Evolutionary conservation across 306 rosid species (phyloP).

Genomic region (Boehmeria nivea): DNA sequence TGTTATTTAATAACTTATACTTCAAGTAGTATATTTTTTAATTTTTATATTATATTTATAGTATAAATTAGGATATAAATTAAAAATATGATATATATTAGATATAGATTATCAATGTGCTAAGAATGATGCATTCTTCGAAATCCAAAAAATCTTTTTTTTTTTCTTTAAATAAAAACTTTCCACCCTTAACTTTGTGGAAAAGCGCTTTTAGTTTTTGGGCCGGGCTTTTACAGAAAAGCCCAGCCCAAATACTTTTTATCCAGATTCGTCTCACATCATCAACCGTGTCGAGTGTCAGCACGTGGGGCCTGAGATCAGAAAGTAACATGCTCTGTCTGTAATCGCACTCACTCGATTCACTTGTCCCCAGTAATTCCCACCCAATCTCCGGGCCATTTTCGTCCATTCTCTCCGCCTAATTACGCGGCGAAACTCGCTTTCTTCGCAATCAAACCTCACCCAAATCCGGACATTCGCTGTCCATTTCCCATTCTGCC

Average conservation of each 20-base stretch:
- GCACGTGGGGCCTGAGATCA: constrained; percentile 19
- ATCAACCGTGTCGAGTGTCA: background rate
- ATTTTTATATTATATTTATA: too few species aligned
- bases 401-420: background rate
- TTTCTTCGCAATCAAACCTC: background rate
- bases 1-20: too few species aligned
- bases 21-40: too few species aligned
- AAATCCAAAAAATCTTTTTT: too few species aligned
- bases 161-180: too few species aligned
- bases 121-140: too few species aligned
- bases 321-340: constrained; percentile 18
- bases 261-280: background rate
- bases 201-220: background rate
- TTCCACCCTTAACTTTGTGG: too few species aligned
- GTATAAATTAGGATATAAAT: too few species aligned
- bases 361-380: constrained; percentile 24
- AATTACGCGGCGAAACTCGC: constrained; percentile 30
- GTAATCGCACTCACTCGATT: constrained; percentile 10
- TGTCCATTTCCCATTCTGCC: constrained; percentile 23
- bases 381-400: constrained; percentile 4
- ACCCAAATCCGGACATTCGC: background rate
- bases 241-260: background rate
- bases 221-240: background rate
- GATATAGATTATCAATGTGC: too few species aligned
- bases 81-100: too few species aligned